A percentile compares a stretch with the other conserved stretches of the same genome.
Evolutionary conservation across 1,284 basidiomycete species (phyloP).

Genomic region (Sporisorium graminicola): DNA sequence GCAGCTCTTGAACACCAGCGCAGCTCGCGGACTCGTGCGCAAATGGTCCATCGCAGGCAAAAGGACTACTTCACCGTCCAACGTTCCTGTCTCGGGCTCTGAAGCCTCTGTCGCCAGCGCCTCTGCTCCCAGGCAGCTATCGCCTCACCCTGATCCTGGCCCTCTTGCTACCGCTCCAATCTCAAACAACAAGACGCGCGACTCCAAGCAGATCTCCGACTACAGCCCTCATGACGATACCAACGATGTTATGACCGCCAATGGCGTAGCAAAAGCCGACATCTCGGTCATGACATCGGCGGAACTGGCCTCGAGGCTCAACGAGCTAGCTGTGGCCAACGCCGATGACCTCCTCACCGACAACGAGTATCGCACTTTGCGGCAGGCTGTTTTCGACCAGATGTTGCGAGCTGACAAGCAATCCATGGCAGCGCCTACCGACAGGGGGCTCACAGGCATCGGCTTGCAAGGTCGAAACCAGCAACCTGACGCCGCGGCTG

Average conservation of each 20-base stretch:
- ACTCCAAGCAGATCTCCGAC: not conserved
- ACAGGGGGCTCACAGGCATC: constrained; percentile 10
- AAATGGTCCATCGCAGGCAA: constrained; percentile 20
- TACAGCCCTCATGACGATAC: not conserved
- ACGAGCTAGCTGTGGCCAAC: constrained; percentile 62
- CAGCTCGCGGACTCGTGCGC: constrained; percentile 11
- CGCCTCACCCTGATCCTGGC: not conserved
- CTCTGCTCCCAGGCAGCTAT: not conserved
- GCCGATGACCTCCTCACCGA: constrained; percentile 59
- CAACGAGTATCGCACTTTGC: constrained; percentile 57
- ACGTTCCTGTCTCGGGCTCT: not conserved
- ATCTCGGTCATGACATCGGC: constrained; percentile 35
- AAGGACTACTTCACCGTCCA: constrained; percentile 3
- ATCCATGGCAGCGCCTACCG: constrained; percentile 33
- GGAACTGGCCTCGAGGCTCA: constrained; percentile 51
- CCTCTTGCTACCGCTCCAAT: not conserved
- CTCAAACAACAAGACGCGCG: not conserved
- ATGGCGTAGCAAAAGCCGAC: constrained; percentile 7
- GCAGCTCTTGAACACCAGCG: not conserved
- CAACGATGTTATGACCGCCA: not conserved
- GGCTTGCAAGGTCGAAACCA: not conserved
- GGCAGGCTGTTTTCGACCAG: constrained; percentile 53
- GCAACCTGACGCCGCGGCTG: too few relatives aligned
- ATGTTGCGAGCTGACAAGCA: constrained; percentile 42
- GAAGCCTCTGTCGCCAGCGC: not conserved